phyloP scores from a whole-genome alignment of 2,329 filamentous ascomycete genomes.

The Neoascochyta sp. region DNA sequence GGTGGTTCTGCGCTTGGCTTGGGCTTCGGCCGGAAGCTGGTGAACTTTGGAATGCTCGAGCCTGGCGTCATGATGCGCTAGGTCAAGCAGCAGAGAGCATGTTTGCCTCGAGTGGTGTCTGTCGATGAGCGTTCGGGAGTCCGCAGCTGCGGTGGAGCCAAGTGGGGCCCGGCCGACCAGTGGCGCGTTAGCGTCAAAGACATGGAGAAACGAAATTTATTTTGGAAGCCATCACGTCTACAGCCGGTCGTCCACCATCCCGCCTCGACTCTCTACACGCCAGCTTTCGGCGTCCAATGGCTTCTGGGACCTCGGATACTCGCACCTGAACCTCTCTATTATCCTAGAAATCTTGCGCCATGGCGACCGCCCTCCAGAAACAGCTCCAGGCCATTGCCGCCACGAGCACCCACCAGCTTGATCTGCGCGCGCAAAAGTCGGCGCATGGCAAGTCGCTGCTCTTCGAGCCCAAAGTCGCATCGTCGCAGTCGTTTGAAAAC shows the following conservation, averaged over 20 bases:
- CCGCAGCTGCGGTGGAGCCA: too few relatives aligned
- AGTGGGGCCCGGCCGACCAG: too few relatives aligned
- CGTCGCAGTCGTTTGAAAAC: slow-evolving; percentile 83
- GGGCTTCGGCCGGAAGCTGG: slow-evolving; percentile 63
- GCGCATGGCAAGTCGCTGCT: slow-evolving; percentile 93
- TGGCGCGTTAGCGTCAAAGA: too few relatives aligned
- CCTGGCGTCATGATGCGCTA: too few relatives aligned
- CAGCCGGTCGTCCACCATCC: slow-evolving; percentile 8
- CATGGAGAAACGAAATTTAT: too few relatives aligned
- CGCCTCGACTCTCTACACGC: slow-evolving; percentile 19
- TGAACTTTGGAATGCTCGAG: slow-evolving; percentile 62
- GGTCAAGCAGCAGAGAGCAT: too few relatives aligned
- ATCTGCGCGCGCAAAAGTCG: slow-evolving; percentile 87
- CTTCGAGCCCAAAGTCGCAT: slow-evolving; percentile 81
- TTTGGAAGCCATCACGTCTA: too few relatives aligned
- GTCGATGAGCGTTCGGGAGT: slow-evolving; percentile 5
- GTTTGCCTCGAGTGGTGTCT: background rate
- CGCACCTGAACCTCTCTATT: background rate
- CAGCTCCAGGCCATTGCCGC: slow-evolving; percentile 91
- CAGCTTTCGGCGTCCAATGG: slow-evolving; percentile 24
- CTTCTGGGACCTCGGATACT: slow-evolving; percentile 6
- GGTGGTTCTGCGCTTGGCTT: slow-evolving; percentile 12
- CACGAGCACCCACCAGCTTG: slow-evolving; percentile 83
- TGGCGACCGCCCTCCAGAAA: slow-evolving; percentile 79
- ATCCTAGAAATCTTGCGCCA: slow-evolving; percentile 39